Conservation (phyloP, 169 alveolate species). For the Besnoitia besnoiti region DNA sequence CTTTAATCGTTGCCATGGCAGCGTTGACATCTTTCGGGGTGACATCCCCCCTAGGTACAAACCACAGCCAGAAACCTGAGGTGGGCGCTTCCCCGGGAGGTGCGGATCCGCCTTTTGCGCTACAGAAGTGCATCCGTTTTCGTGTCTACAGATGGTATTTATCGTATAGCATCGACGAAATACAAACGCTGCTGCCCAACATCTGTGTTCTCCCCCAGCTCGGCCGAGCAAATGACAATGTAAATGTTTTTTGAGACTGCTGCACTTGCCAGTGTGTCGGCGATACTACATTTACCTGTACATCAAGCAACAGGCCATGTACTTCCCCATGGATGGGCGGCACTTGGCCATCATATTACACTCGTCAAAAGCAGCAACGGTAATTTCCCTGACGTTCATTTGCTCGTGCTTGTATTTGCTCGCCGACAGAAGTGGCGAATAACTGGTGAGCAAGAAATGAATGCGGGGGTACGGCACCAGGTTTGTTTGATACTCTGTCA, state of each 20-base stretch:
- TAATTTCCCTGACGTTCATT: slow-evolving; percentile 96
- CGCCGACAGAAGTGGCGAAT: slow-evolving; percentile 98
- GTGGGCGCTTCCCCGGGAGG: too few relatives aligned
- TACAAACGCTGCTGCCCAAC: too few relatives aligned
- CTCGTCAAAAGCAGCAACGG: slow-evolving; percentile 98
- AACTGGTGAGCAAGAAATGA: slow-evolving; percentile 90
- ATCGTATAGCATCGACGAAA: too few relatives aligned
- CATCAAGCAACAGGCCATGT: slow-evolving; percentile 97
- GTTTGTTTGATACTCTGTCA: slow-evolving; percentile 98
- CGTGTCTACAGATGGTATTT: too few relatives aligned
- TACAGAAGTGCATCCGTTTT: too few relatives aligned
- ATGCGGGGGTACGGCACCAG: slow-evolving; percentile 99
- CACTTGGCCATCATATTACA: slow-evolving; percentile 98
- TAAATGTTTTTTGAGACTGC: too few relatives aligned
- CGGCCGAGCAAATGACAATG: too few relatives aligned
- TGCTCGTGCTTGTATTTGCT: slow-evolving; percentile 98
- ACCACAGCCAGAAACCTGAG: too few relatives aligned
- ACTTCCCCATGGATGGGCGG: slow-evolving; percentile 97
- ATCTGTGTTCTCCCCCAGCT: too few relatives aligned
- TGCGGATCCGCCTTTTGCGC: too few relatives aligned
- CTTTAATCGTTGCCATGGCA: slow-evolving; percentile 97
- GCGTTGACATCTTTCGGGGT: slow-evolving; percentile 99
- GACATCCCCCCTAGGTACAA: slow-evolving; percentile 93
- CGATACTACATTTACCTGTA: slow-evolving; percentile 74
- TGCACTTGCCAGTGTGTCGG: too few relatives aligned